phyloP scores from a whole-genome alignment of 2,329 filamentous ascomycete species.

The Orbilia brochopaga region DNA sequence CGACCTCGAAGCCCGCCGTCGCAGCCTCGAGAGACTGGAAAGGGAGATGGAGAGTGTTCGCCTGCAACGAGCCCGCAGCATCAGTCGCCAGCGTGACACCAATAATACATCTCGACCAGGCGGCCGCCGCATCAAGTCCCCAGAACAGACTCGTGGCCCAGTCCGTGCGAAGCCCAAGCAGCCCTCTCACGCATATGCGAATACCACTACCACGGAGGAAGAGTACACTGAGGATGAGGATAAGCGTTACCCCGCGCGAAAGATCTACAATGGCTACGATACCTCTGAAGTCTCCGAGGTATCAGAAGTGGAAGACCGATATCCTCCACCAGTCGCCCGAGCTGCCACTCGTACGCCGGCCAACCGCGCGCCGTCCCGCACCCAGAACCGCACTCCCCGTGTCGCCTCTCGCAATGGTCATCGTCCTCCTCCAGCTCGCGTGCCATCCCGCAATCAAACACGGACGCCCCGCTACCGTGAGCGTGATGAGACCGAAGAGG shows the following conservation, averaged over 20 bases:
- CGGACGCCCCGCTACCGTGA: conserved; percentile 34
- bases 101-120: conserved; percentile 20
- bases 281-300: conserved; percentile 46
- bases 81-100: conserved; percentile 29
- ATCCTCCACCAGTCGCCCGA: conserved; percentile 13
- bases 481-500: conserved; percentile 33
- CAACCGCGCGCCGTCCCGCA: conserved; percentile 37
- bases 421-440: conserved; percentile 34
- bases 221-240: conserved; percentile 41
- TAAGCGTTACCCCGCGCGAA: conserved; percentile 16
- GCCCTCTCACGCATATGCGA: conserved; percentile 7
- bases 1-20: conserved; percentile 38
- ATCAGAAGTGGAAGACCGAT: conserved; percentile 40
- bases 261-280: conserved; percentile 45
- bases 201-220: conserved; percentile 37
- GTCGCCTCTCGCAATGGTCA: conserved; percentile 45
- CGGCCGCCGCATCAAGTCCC: conserved; percentile 30
- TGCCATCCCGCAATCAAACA: conserved; percentile 39
- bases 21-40: conserved; percentile 46
- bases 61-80: conserved; percentile 43
- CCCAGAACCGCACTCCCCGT: conserved; percentile 39
- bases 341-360: conserved; percentile 24
- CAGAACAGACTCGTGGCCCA: conserved; percentile 28
- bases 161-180: conserved; percentile 31
- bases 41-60: conserved; percentile 47